Percentiles rank a stretch among this genome's conserved stretches.
Conservation (phyloP, 768 basidiomycete species). For the Phanerochaete carnosa region DNA sequence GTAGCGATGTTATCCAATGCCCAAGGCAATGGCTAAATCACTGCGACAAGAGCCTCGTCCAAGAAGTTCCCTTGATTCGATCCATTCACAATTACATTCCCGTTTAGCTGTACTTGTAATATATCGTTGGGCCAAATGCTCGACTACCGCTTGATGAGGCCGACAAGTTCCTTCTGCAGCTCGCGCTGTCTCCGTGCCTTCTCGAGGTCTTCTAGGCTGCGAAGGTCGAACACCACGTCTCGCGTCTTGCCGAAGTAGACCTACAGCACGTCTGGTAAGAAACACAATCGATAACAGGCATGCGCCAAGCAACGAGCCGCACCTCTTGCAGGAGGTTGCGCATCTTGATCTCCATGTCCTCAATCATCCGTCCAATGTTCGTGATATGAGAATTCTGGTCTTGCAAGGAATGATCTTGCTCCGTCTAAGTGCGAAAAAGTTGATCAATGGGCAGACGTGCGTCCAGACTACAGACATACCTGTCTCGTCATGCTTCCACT, state of each 20-base stretch:
- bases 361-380: constrained; percentile 94
- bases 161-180: constrained; percentile 87
- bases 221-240: constrained; percentile 89
- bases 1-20: too few relatives aligned
- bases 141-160: constrained; percentile 68
- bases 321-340: constrained; percentile 90
- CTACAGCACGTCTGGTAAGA: constrained; percentile 31
- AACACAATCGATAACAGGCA: background rate
- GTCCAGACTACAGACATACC: constrained; percentile 42
- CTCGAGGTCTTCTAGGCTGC: constrained; percentile 84
- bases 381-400: constrained; percentile 82
- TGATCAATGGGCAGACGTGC: background rate
- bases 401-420: constrained; percentile 82
- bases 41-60: background rate
- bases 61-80: background rate
- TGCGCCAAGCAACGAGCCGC: constrained; percentile 11
- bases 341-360: constrained; percentile 99
- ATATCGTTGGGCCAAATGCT: background rate
- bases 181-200: constrained; percentile 77
- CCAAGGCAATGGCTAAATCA: too few relatives aligned
- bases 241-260: constrained; percentile 97
- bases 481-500: constrained; percentile 98
- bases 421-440: constrained; percentile 59
- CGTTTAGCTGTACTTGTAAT: background rate
- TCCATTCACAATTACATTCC: background rate